These are phyloP conservation scores for Puccinia triticina DNA, from an alignment of 1,284 basidiomycete species.

Conservation along the genomic window DNA sequence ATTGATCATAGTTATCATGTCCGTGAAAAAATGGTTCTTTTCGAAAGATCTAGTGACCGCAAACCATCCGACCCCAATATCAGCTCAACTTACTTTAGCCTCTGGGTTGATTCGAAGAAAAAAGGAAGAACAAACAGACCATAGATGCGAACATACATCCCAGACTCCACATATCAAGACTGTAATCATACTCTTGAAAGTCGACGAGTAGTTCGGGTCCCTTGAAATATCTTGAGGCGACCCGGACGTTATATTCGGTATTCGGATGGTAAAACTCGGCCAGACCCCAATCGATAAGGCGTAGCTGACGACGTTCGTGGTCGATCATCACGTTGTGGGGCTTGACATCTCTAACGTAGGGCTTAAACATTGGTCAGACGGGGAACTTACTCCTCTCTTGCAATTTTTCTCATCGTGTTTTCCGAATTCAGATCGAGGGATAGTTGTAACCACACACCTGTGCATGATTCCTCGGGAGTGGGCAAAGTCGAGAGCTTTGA, in stretches of 20 bases:
- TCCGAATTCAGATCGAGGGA: slow-evolving; percentile 76
- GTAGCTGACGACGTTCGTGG: slow-evolving; percentile 87
- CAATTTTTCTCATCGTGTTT: slow-evolving; percentile 91
- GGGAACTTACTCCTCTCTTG: not conserved
- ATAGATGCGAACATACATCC: slow-evolving; percentile 99
- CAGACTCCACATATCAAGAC: slow-evolving; percentile 91
- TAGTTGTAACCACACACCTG: slow-evolving; percentile 5
- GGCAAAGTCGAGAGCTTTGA: slow-evolving; percentile 69
- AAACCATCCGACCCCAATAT: slow-evolving; percentile 26
- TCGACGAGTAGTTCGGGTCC: slow-evolving; percentile 96
- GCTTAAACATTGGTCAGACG: slow-evolving; percentile 8
- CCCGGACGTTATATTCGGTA: slow-evolving; percentile 96
- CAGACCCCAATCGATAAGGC: slow-evolving; percentile 97
- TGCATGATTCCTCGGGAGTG: slow-evolving; percentile 47
- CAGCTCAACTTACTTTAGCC: not conserved
- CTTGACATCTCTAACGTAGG: slow-evolving; percentile 78
- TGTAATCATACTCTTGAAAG: slow-evolving; percentile 81
- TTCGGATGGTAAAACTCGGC: slow-evolving; percentile 98
- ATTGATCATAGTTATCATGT: slow-evolving; percentile 97
- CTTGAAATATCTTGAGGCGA: slow-evolving; percentile 97
- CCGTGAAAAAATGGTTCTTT: slow-evolving; percentile 99
- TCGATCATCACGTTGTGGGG: slow-evolving; percentile 99
- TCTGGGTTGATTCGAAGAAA: not conserved
- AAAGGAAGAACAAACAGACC: slow-evolving; percentile 64
- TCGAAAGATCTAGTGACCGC: slow-evolving; percentile 78